A percentile compares a stretch with the other conserved stretches of the same genome.
phyloP scores from a whole-genome alignment of 805 yeast genomes.

The Pichia membranifaciens region DNA sequence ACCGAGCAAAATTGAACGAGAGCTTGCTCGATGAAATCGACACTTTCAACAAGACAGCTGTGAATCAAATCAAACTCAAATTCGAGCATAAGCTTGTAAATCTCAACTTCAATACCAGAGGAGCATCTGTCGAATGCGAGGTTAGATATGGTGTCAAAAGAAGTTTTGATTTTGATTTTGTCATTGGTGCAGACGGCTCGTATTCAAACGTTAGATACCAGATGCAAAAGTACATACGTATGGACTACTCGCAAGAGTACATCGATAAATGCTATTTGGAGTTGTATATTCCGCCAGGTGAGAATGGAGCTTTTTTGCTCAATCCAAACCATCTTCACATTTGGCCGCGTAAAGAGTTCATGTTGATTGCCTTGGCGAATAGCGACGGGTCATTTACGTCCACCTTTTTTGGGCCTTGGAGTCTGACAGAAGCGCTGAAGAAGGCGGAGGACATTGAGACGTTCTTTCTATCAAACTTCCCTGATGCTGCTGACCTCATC shows the following conservation, averaged over 20 bases:
- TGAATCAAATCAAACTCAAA: slow-evolving; percentile 33
- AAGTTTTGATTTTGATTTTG: slow-evolving; percentile 42
- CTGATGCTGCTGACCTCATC: slow-evolving; percentile 67
- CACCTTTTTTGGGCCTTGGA: slow-evolving; percentile 82
- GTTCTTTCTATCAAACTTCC: slow-evolving; percentile 59
- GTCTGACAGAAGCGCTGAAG: slow-evolving; percentile 48
- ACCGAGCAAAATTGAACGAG: slow-evolving; percentile 63
- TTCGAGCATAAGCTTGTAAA: slow-evolving; percentile 55
- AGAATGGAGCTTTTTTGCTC: slow-evolving; percentile 40
- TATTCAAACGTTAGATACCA: slow-evolving; percentile 67
- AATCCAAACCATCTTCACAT: slow-evolving; percentile 80
- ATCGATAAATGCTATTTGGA: slow-evolving; percentile 83
- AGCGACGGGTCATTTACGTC: slow-evolving; percentile 82
- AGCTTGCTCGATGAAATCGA: slow-evolving; percentile 60
- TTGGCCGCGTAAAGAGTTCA: slow-evolving; percentile 83
- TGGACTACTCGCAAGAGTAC: slow-evolving; percentile 70
- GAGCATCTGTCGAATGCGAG: slow-evolving; percentile 9
- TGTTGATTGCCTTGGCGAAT: slow-evolving; percentile 89
- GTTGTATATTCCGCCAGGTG: slow-evolving; percentile 61
- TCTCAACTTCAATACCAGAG: slow-evolving; percentile 19
- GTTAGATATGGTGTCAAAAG: slow-evolving; percentile 5
- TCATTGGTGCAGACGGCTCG: slow-evolving; percentile 85
- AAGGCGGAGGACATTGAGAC: slow-evolving; percentile 33
- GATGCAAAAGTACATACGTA: slow-evolving; percentile 57
- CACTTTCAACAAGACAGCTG: slow-evolving; percentile 27